Evolutionary conservation across 768 basidiomycete species (phyloP).

Genomic region (Termitomyces sp.): DNA sequence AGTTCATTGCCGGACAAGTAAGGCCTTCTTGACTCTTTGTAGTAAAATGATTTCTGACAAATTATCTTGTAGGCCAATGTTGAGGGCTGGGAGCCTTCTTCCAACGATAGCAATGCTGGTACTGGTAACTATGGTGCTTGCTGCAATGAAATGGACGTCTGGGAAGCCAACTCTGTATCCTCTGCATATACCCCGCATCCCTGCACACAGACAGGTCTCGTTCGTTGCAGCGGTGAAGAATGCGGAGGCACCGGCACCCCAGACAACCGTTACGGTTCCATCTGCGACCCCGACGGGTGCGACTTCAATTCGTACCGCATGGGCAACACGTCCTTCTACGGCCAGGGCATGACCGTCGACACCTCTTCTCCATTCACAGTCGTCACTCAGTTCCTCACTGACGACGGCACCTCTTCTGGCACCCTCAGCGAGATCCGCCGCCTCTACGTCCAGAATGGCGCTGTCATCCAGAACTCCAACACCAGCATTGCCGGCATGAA

Average conservation of each 20-base stretch:
- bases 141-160: conserved; percentile 58
- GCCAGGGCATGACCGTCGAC: conserved; percentile 42
- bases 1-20: conserved; percentile 57
- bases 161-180: conserved; percentile 51
- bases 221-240: conserved; percentile 36
- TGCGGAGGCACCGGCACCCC: conserved; percentile 24
- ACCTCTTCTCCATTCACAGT: conserved; percentile 48
- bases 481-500: conserved; percentile 39
- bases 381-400: conserved; percentile 54
- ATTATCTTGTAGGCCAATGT: neutral
- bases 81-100: conserved; percentile 10
- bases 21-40: conserved; percentile 5
- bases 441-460: conserved; percentile 16
- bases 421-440: conserved; percentile 49
- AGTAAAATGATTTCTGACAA: neutral
- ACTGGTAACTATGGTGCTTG: conserved; percentile 42
- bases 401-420: conserved; percentile 39
- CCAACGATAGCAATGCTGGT: conserved; percentile 40
- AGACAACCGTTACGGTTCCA: conserved; percentile 31
- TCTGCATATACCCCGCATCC: conserved; percentile 54
- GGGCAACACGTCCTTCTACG: conserved; percentile 43
- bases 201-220: conserved; percentile 33
- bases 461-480: conserved; percentile 48
- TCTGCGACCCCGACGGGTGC: conserved; percentile 25
- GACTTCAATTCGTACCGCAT: conserved; percentile 61